Conservation (phyloP, 2,329 filamentous ascomycete genomes). For the Beauveria sp. region DNA sequence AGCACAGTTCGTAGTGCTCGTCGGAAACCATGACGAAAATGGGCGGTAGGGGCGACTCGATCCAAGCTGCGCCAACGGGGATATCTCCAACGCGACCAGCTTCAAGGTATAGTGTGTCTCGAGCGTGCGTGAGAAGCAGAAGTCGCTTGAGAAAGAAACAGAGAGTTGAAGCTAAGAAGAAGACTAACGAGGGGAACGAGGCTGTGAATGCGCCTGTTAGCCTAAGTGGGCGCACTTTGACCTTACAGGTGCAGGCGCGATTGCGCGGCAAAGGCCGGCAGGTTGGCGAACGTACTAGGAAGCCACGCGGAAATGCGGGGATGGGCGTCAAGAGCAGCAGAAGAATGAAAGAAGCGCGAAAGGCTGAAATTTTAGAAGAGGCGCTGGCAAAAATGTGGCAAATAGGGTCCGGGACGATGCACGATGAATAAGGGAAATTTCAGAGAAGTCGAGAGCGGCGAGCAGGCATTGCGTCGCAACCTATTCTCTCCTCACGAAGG, state of each 20-base stretch:
- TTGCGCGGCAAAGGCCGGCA: neutral
- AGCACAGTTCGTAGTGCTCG: slow-evolving; percentile 83
- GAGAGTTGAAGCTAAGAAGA: neutral
- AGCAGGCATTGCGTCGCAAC: slow-evolving; percentile 4
- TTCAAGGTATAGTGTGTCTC: neutral
- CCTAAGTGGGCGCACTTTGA: neutral
- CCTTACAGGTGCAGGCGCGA: slow-evolving; percentile 8
- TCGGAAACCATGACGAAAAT: slow-evolving; percentile 74
- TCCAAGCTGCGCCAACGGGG: neutral
- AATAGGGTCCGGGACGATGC: neutral
- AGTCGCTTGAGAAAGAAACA: neutral
- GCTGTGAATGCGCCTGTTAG: neutral
- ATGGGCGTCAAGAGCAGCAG: neutral
- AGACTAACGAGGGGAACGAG: neutral
- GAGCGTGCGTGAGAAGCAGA: neutral
- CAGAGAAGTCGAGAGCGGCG: neutral
- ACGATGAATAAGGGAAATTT: neutral
- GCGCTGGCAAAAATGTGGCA: neutral
- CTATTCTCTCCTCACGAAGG: slow-evolving; percentile 10
- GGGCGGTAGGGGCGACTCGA: neutral
- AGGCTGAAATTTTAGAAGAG: neutral
- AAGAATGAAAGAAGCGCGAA: neutral
- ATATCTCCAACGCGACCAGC: slow-evolving; percentile 1
- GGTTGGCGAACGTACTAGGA: neutral
- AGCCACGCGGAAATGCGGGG: slow-evolving; percentile 1